Percentiles rank a stretch among this genome's conserved stretches.
Conservation (phyloP, 768 basidiomycete genomes). For the Rhodotorula graminis region DNA sequence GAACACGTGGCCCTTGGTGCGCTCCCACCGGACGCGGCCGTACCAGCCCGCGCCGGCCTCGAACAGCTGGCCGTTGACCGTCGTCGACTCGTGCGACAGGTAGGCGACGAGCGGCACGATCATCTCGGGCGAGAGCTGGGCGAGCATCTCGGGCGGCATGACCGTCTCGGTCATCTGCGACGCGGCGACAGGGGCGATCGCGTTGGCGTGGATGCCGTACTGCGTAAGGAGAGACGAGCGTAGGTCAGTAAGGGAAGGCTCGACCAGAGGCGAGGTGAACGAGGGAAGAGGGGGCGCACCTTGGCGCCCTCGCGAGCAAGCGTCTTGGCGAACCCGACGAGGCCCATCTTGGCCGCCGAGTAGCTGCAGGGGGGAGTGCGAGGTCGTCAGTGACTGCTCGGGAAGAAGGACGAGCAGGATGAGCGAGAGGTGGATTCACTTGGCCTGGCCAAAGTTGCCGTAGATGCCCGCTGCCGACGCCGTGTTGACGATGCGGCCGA, state of each 20-base stretch:
- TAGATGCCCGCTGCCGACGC: conserved; percentile 80
- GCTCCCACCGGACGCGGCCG: conserved; percentile 88
- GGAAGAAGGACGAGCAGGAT: no score
- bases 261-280: no score
- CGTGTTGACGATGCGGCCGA: conserved; percentile 90
- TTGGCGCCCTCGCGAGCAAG: conserved; percentile 87
- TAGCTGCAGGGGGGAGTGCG: conserved; percentile 57
- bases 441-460: conserved; percentile 45
- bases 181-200: conserved; percentile 94
- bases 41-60: conserved; percentile 90
- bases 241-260: no score
- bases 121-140: conserved; percentile 65
- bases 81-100: conserved; percentile 52
- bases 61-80: conserved; percentile 75
- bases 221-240: neutral
- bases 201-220: conserved; percentile 69
- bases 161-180: conserved; percentile 88
- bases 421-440: no score
- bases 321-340: conserved; percentile 86
- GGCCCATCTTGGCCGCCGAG: conserved; percentile 95
- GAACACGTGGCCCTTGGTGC: conserved; percentile 79
- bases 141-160: conserved; percentile 86
- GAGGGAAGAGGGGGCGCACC: neutral
- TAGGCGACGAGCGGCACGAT: conserved; percentile 89
- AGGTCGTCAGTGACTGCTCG: neutral